A percentile compares a stretch with the other conserved stretches of the same genome.
These are phyloP conservation scores for Haplosporangium sp. DNA, from an alignment of 371 early-diverging fungal genomes.

Conservation along the genomic window DNA sequence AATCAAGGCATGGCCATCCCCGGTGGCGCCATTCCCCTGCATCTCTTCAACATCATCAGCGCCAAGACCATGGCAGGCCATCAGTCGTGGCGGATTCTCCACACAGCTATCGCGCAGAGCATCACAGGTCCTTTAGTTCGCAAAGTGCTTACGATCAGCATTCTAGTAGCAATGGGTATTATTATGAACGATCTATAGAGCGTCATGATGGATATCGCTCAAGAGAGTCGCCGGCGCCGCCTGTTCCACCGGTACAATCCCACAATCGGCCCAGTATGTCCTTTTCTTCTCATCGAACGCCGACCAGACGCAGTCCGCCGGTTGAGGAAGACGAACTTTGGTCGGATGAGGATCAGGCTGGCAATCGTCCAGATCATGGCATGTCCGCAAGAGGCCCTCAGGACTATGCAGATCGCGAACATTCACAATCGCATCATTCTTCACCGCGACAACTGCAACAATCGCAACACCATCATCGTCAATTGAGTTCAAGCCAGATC, in stretches of 20 bases:
- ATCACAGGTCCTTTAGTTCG: not conserved
- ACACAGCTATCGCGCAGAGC: conserved; percentile 6
- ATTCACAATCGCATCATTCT: conserved; percentile 1
- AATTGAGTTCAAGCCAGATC: conserved; percentile 8
- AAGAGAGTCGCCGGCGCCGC: conserved; percentile 7
- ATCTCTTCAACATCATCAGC: too few species aligned
- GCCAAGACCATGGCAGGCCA: conserved; percentile 1
- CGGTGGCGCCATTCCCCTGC: conserved; percentile 14
- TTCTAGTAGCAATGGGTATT: not conserved
- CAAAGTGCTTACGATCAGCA: conserved; percentile 1
- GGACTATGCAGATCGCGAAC: conserved; percentile 16
- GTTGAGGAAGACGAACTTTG: conserved; percentile 34
- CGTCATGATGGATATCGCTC: conserved; percentile 8
- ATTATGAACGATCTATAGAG: conserved; percentile 6
- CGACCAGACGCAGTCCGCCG: not conserved
- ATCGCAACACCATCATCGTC: conserved; percentile 21
- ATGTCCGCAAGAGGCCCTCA: conserved; percentile 2
- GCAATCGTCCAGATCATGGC: not conserved
- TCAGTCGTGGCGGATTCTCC: not conserved
- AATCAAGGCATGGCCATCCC: conserved; percentile 3
- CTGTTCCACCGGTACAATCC: conserved; percentile 1
- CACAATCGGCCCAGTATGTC: too few species aligned
- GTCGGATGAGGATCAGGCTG: conserved; percentile 41
- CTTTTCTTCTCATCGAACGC: not conserved
- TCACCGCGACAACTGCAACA: too few species aligned